Conservation (phyloP, 2,329 filamentous ascomycete species). For the Exophiala calicioides region DNA sequence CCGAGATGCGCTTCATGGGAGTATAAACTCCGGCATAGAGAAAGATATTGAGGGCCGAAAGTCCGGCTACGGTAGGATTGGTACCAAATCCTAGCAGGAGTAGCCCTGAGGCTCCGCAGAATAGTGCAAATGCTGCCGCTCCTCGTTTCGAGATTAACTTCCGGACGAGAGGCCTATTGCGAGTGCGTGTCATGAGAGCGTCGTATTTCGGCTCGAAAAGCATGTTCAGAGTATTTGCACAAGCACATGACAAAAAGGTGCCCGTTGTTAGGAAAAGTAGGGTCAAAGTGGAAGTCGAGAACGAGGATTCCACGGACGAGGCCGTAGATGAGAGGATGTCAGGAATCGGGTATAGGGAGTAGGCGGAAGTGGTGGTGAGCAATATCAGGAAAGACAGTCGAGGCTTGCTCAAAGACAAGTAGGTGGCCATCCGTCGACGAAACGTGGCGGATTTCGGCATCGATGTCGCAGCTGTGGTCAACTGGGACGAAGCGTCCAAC, state of each 20-base stretch:
- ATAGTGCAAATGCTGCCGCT: constrained; percentile 76
- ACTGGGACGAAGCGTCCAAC: constrained; percentile 62
- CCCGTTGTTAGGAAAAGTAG: constrained; percentile 88
- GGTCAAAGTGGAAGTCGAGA: constrained; percentile 76
- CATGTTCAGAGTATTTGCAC: constrained; percentile 96
- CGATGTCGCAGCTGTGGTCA: constrained; percentile 58
- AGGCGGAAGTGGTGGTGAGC: constrained; percentile 84
- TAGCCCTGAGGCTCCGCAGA: constrained; percentile 68
- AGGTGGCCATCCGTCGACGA: constrained; percentile 71
- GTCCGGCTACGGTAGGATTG: constrained; percentile 85
- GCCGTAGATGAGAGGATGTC: constrained; percentile 72
- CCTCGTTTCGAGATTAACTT: constrained; percentile 70
- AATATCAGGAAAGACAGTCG: constrained; percentile 89
- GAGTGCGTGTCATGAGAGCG: constrained; percentile 88
- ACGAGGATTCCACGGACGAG: constrained; percentile 76
- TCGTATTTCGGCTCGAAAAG: constrained; percentile 89
- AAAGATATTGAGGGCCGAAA: constrained; percentile 80
- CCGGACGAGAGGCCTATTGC: constrained; percentile 84
- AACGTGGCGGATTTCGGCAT: constrained; percentile 57
- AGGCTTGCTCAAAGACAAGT: constrained; percentile 91
- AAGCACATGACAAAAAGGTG: constrained; percentile 84
- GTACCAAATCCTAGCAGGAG: constrained; percentile 81
- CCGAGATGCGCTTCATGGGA: constrained; percentile 82
- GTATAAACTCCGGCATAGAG: constrained; percentile 94
- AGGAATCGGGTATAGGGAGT: constrained; percentile 90